phyloP scores from a whole-genome alignment of 1,284 basidiomycete genomes.

The Ganoderma lucidum region DNA sequence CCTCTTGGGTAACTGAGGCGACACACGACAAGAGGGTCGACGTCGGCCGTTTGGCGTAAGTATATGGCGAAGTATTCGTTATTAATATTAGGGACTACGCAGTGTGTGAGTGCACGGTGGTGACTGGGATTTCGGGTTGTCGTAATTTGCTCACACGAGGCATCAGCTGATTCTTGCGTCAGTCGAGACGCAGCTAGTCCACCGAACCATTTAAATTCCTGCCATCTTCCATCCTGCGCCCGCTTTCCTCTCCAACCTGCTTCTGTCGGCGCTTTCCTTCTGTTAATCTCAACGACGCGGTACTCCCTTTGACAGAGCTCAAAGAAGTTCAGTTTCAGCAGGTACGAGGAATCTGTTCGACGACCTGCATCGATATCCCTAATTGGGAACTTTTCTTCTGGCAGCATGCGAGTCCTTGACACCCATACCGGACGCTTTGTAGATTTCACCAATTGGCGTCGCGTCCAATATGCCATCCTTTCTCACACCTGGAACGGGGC shows the following conservation, averaged over 20 bases:
- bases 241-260: background rate
- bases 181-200: no score
- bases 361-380: background rate
- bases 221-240: background rate
- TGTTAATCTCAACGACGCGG: no score
- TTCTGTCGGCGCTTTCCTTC: no score
- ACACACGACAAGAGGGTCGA: background rate
- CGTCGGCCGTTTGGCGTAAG: background rate
- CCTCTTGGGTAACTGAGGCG: no score
- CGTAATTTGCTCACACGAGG: background rate
- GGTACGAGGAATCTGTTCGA: background rate
- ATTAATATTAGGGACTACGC: background rate
- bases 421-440: background rate
- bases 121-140: background rate
- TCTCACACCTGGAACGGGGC: constrained; percentile 3
- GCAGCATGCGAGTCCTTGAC: background rate
- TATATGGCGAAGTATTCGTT: background rate
- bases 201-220: background rate
- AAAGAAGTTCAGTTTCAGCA: background rate
- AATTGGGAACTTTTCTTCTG: background rate
- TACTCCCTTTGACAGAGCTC: background rate
- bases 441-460: background rate
- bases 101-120: background rate
- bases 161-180: background rate
- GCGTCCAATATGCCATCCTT: constrained; percentile 1